Conservation (phyloP, 2,329 filamentous ascomycete species). For the Sarocladium oryzae region DNA sequence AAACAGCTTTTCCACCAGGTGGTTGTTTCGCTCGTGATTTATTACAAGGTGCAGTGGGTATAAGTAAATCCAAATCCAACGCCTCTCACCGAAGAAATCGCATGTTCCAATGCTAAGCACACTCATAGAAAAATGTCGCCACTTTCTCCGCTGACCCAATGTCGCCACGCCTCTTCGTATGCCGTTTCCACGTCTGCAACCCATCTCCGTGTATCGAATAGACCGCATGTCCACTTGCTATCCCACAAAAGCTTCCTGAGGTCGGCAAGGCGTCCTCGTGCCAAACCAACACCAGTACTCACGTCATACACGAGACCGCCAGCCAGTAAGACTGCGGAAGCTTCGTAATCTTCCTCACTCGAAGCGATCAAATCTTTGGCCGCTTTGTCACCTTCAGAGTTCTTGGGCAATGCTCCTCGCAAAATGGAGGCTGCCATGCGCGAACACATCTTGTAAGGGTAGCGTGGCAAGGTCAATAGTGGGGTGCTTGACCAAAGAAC, state of each 20-base stretch:
- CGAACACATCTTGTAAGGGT: slow-evolving; percentile 98
- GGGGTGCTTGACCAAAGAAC: slow-evolving; percentile 95
- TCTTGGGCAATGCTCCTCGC: slow-evolving; percentile 75
- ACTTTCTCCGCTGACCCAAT: slow-evolving; percentile 80
- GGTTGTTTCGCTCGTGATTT: neutral
- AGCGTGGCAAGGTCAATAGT: slow-evolving; percentile 80
- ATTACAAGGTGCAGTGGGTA: neutral
- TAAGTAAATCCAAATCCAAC: neutral
- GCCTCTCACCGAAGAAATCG: neutral
- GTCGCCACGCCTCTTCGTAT: slow-evolving; percentile 81
- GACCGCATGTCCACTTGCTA: slow-evolving; percentile 73
- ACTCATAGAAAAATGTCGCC: slow-evolving; percentile 79
- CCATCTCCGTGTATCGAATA: slow-evolving; percentile 92
- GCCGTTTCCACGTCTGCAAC: slow-evolving; percentile 82
- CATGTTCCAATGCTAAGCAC: neutral
- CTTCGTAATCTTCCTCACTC: slow-evolving; percentile 80
- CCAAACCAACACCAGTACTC: slow-evolving; percentile 41
- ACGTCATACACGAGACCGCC: slow-evolving; percentile 53
- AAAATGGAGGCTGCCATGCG: slow-evolving; percentile 96
- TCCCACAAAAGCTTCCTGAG: slow-evolving; percentile 77
- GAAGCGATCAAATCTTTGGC: slow-evolving; percentile 69
- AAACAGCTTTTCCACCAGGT: neutral
- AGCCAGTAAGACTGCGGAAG: slow-evolving; percentile 63
- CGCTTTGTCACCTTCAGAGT: slow-evolving; percentile 57
- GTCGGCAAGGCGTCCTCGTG: slow-evolving; percentile 65